Base-by-base conservation (phyloP, 306 rosid species). In the Cyclanthera cordifolia region DNA sequence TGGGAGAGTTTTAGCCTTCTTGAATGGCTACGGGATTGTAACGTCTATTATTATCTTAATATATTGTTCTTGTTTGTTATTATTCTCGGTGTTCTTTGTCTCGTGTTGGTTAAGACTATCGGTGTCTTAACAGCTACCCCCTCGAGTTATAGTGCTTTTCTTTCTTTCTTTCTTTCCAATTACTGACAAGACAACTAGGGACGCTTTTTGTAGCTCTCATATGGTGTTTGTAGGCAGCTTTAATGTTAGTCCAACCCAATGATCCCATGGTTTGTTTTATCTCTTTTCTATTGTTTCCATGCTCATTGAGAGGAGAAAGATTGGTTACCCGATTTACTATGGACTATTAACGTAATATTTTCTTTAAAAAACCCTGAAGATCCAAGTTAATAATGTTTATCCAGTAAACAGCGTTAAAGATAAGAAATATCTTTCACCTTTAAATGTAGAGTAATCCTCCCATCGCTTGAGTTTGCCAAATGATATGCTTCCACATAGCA, bases 401-500 rank as follows among this genome's bases (percentile, higher is more conserved):
- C 12, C 69, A 41, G 34, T 32, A 41, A 30, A 24, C 48, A 13
- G 23, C 53, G 60, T 10, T 19, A 30, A 15, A 5, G 17, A 34
- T 19, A 6, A 34, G 60, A 66, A 25, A 57, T 37, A 55, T 56
- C 57, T 37, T 65, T 80, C 8, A 93, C 99, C 99, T 93, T 93
- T 80, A 93, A 81, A 82, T 93, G 99, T 77, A 90, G 87, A 72
- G 91, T 83, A 65, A 93, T 76, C 76, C 87, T 88, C 76, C 99
- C 99, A 78, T 90, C 99, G 75, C 85, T 78, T 67, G 96, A 82
- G 78, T 93, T 96, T 50, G 97, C 89, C 76, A 93, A 82, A 86
- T 93, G 99, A 78, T 93, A 93, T 52, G 90, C 99, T 88, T 90
- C 99, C 67, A 93, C 78, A 76, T 85, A 93, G 87, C 99, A 93